Conservation (phyloP, 23 red algal species). For the Gracilaria gracilis region DNA sequence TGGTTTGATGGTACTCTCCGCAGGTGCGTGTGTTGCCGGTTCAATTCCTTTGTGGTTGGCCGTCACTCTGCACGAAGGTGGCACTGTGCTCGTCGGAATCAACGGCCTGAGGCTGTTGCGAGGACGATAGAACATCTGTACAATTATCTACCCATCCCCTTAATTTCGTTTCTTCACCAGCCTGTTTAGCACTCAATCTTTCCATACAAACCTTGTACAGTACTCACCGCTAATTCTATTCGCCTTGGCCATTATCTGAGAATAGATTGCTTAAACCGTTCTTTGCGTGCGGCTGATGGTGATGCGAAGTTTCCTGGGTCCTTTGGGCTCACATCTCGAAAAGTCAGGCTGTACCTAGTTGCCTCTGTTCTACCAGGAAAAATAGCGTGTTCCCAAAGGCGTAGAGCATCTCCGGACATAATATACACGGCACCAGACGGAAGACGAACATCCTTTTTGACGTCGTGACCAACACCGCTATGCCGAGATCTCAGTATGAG, state of each 20-base stretch:
- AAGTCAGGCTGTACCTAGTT: conserved; percentile 56
- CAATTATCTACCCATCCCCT: background rate
- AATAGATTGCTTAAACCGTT: conserved; percentile 10
- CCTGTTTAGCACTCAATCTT: background rate
- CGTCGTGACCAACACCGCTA: conserved; percentile 42
- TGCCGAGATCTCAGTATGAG: conserved; percentile 34
- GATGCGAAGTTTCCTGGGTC: background rate
- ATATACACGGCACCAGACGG: conserved; percentile 56
- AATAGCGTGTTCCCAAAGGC: conserved; percentile 66
- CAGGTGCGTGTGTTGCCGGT: conserved; percentile 56
- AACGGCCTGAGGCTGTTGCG: conserved; percentile 86
- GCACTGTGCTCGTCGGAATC: conserved; percentile 86
- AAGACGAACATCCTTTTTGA: conserved; percentile 59
- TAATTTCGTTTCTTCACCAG: background rate
- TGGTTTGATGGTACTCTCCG: conserved; percentile 78
- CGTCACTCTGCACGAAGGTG: conserved; percentile 91
- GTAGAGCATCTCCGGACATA: conserved; percentile 76
- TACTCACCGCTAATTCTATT: background rate
- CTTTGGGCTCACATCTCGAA: conserved; percentile 38
- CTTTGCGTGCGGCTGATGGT: background rate
- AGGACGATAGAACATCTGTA: conserved; percentile 1
- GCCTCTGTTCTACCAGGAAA: conserved; percentile 64
- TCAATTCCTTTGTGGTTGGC: conserved; percentile 92
- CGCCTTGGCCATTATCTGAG: background rate
- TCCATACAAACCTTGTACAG: background rate